phyloP scores from a whole-genome alignment of 208 protist species.

The Herpetomonas samuelpessoai region DNA sequence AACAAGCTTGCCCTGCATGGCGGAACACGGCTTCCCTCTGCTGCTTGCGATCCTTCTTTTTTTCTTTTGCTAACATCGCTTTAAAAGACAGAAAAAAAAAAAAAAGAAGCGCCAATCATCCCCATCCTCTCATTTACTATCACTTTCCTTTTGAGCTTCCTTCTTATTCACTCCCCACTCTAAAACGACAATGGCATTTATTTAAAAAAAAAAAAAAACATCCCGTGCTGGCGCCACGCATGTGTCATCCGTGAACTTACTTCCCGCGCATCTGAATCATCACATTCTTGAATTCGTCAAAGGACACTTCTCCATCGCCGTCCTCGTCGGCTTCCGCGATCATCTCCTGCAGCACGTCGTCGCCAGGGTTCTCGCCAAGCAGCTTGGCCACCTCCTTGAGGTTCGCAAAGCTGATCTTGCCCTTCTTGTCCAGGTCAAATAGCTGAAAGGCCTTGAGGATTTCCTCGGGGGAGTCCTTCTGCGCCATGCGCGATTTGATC shows the following conservation, averaged over 20 bases:
- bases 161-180: too few species aligned
- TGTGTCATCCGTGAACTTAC: too few species aligned
- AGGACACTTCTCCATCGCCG: conserved; percentile 94
- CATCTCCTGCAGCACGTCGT: conserved; percentile 98
- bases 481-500: conserved; percentile 90
- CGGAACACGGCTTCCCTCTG: too few species aligned
- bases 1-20: neutral
- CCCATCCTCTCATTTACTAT: too few species aligned
- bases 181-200: too few species aligned
- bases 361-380: conserved; percentile 95
- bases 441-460: conserved; percentile 96
- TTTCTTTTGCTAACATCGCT: too few species aligned
- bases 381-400: conserved; percentile 95
- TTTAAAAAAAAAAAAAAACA: too few species aligned
- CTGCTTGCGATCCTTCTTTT: too few species aligned
- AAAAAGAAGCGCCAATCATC: too few species aligned
- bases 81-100: too few species aligned
- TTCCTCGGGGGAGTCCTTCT: conserved; percentile 93
- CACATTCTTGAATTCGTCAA: conserved; percentile 96
- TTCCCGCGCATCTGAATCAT: conserved; percentile 91
- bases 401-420: conserved; percentile 96
- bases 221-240: too few species aligned
- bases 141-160: too few species aligned
- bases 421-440: conserved; percentile 96
- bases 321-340: conserved; percentile 96